Evolutionary conservation across 345 rosid genomes (phyloP), one percentile per base, ranked within the genome.

Genomic region (Cardamine occulta): DNA sequence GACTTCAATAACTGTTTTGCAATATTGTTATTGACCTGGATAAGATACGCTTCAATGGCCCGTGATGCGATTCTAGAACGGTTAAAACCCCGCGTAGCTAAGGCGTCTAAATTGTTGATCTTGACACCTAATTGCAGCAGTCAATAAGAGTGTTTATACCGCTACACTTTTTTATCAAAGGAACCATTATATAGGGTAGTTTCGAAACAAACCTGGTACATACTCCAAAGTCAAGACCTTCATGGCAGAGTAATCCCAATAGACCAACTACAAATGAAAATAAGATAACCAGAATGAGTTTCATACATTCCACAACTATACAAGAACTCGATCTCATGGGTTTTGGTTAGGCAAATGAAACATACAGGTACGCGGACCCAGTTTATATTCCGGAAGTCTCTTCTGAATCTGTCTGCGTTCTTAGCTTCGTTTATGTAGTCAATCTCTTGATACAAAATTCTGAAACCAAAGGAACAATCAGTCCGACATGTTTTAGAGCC

Each of bases 321-420:
- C 55, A 35, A 15, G 66, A 47, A 44, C 18, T 51, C 21, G 47
- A 32, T 32, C 39, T 53, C 66, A 23, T 53, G 32, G 47, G 40
- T 63, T 63, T 47, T 68, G 42, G 37, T 61, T 53, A 18, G 47
- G 48, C 37, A 29, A 74, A 24, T 26, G 82, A 72, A 79, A 85
- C 96, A 55, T 87, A 91, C 98, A 40, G 97, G 98, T 65, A 94
- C 89, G 31, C 97, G 88, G 73, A 94, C 95, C 98, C 98, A 94
- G 84, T 88, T 91, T 51, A 83, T 40, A 68, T 94, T 94, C 81
- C 98, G 87, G 74, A 89, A 94, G 84, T 94, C 96, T 72, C 96
- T 82, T 17, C 96, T 84, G 83, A 94, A 90, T 74, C 77, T 88
- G 78, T 94, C 98, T 1, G 93, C 97, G 80, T 91, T 94, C 82